Percentiles rank a stretch among this genome's conserved stretches.
phyloP scores from a whole-genome alignment of 176 grass and related monocot genomes.

The Echinochloa phyllopogon region DNA sequence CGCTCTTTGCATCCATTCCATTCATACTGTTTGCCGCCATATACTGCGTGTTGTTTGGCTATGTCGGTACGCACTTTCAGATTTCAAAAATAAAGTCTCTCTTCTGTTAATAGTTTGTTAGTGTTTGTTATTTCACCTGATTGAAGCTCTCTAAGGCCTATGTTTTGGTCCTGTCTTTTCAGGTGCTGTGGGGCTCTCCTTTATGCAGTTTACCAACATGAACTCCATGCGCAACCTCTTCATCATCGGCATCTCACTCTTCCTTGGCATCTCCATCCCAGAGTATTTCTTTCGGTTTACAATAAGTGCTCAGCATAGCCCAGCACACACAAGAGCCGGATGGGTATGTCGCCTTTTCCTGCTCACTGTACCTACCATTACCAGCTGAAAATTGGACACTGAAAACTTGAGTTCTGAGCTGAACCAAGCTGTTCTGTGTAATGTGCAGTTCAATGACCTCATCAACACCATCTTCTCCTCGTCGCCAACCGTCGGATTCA shows the following conservation, averaged over 20 bases:
- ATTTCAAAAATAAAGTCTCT: not conserved
- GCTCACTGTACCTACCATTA: not conserved
- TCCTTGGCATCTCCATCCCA: slow-evolving; percentile 81
- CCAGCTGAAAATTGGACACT: not conserved
- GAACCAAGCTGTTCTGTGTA: not conserved
- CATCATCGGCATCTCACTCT: slow-evolving; percentile 70
- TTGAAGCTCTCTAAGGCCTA: not conserved
- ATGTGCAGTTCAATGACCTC: slow-evolving; percentile 77
- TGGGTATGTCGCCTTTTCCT: slow-evolving; percentile 54
- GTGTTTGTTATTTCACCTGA: not conserved
- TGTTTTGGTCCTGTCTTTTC: slow-evolving; percentile 8
- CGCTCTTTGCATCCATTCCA: slow-evolving; percentile 80
- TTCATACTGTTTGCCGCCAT: slow-evolving; percentile 78
- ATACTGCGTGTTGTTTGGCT: slow-evolving; percentile 78
- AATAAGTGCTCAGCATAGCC: slow-evolving; percentile 50
- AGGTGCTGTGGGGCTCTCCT: slow-evolving; percentile 82
- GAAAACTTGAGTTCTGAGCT: not conserved
- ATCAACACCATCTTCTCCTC: slow-evolving; percentile 86
- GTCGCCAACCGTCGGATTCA: slow-evolving; percentile 63
- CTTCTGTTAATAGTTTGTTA: not conserved
- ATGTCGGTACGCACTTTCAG: slow-evolving; percentile 58
- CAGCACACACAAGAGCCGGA: slow-evolving; percentile 74
- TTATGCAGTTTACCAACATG: slow-evolving; percentile 93
- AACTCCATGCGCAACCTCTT: slow-evolving; percentile 94
- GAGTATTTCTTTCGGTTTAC: slow-evolving; percentile 78